Evolutionary conservation across 2,329 filamentous ascomycete species (phyloP).

Genomic region (Neospermospora avenae): DNA sequence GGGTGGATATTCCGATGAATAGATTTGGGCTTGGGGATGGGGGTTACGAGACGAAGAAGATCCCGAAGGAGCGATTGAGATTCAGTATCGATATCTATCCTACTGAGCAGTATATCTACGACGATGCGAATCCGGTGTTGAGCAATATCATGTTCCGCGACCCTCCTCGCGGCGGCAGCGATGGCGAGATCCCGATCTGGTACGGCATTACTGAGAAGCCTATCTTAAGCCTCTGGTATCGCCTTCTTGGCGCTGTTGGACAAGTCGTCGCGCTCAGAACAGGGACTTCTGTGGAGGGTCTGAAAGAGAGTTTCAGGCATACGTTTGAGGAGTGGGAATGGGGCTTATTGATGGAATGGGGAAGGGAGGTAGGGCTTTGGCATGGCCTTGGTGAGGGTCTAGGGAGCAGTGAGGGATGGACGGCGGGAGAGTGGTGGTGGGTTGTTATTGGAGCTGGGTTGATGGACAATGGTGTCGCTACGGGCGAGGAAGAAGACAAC

Average conservation of each 20-base stretch:
- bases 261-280: constrained; percentile 62
- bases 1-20: constrained; percentile 55
- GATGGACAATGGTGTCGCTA: background rate
- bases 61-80: constrained; percentile 62
- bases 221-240: constrained; percentile 53
- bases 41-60: constrained; percentile 68
- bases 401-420: constrained; percentile 40
- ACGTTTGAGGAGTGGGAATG: constrained; percentile 63
- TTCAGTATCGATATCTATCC: constrained; percentile 60
- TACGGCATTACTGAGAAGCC: constrained; percentile 7
- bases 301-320: constrained; percentile 54
- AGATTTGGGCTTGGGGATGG: constrained; percentile 69
- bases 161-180: constrained; percentile 40
- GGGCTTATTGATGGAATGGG: constrained; percentile 57
- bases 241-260: constrained; percentile 58
- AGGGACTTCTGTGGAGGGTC: constrained; percentile 49
- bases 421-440: constrained; percentile 67
- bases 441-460: constrained; percentile 44
- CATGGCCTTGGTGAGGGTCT: constrained; percentile 37
- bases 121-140: constrained; percentile 47
- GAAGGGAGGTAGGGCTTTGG: constrained; percentile 42
- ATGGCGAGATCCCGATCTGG: constrained; percentile 56
- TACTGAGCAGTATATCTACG: constrained; percentile 55
- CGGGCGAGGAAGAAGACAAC: background rate
- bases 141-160: constrained; percentile 32